Percentiles rank a stretch among this genome's conserved stretches.
phyloP scores from a whole-genome alignment of 2,329 filamentous ascomycete genomes.

The Epichloe glyceriae region DNA sequence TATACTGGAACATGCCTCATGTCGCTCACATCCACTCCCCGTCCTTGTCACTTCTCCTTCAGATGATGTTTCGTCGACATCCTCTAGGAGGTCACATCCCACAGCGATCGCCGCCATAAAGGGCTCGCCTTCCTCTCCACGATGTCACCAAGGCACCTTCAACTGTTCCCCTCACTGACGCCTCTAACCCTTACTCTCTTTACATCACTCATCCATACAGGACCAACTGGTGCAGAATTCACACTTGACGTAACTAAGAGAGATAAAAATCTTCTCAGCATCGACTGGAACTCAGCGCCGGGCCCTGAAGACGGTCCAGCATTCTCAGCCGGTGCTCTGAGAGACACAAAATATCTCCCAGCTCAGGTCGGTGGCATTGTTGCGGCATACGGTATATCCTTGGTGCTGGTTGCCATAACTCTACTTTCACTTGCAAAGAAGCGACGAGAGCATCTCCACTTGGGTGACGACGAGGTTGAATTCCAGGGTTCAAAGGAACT shows the following conservation, averaged over 20 bases:
- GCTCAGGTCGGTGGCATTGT: slow-evolving; percentile 74
- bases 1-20: slow-evolving; percentile 39
- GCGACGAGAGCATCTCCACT: slow-evolving; percentile 37
- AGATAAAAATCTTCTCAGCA: slow-evolving; percentile 26
- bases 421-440: slow-evolving; percentile 48
- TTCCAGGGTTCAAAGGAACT: slow-evolving; percentile 19
- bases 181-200: slow-evolving; percentile 16
- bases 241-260: slow-evolving; percentile 9
- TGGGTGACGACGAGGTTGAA: slow-evolving; percentile 39
- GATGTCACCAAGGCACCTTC: slow-evolving; percentile 26
- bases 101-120: slow-evolving; percentile 20
- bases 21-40: slow-evolving; percentile 6
- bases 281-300: slow-evolving; percentile 35
- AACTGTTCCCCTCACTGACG: slow-evolving; percentile 11
- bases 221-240: slow-evolving; percentile 3
- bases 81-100: slow-evolving; percentile 30
- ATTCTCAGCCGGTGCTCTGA: slow-evolving; percentile 42
- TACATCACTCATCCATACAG: slow-evolving; percentile 16
- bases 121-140: slow-evolving; percentile 19
- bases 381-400: slow-evolving; percentile 66
- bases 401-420: slow-evolving; percentile 58
- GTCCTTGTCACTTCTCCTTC: slow-evolving; percentile 33
- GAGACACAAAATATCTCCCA: slow-evolving; percentile 55
- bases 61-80: slow-evolving; percentile 36
- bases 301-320: slow-evolving; percentile 47